Percentiles rank a stretch among this genome's conserved stretches.
Conservation (phyloP, 371 early-diverging fungal genomes). For the Rhizopus sp. region DNA sequence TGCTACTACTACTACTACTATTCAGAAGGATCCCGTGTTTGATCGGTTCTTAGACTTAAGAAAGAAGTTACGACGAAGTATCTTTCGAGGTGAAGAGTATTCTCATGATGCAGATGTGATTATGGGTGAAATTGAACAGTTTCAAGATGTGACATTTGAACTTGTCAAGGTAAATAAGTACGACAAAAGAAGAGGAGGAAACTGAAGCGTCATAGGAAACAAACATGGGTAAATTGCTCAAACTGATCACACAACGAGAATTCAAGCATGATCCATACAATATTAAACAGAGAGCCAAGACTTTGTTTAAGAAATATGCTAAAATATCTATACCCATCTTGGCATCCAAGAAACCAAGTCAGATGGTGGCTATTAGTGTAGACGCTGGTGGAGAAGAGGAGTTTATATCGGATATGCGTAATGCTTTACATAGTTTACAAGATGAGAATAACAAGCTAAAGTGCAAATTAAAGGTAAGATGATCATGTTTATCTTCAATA, state of each 20-base stretch:
- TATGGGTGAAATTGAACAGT: conserved; percentile 46
- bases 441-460: conserved; percentile 43
- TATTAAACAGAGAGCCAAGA: conserved; percentile 32
- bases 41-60: conserved; percentile 31
- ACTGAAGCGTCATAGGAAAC: conserved; percentile 34
- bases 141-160: conserved; percentile 44
- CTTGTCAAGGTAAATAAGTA: conserved; percentile 37
- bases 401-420: conserved; percentile 42
- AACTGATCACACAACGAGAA: conserved; percentile 37
- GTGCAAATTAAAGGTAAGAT: conserved; percentile 31
- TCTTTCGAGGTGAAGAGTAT: conserved; percentile 44
- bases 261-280: conserved; percentile 39
- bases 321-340: conserved; percentile 40
- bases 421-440: conserved; percentile 34
- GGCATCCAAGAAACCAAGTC: conserved; percentile 20
- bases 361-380: conserved; percentile 34
- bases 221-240: conserved; percentile 51
- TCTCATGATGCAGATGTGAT: conserved; percentile 37
- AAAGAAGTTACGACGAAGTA: conserved; percentile 37
- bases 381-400: conserved; percentile 44
- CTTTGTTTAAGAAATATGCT: conserved; percentile 36
- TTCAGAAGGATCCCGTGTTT: conserved; percentile 10
- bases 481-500: neutral
- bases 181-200: neutral
- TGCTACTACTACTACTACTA: neutral